Conservation (phyloP, 208 protist genomes). For the Leishmania turanica region DNA sequence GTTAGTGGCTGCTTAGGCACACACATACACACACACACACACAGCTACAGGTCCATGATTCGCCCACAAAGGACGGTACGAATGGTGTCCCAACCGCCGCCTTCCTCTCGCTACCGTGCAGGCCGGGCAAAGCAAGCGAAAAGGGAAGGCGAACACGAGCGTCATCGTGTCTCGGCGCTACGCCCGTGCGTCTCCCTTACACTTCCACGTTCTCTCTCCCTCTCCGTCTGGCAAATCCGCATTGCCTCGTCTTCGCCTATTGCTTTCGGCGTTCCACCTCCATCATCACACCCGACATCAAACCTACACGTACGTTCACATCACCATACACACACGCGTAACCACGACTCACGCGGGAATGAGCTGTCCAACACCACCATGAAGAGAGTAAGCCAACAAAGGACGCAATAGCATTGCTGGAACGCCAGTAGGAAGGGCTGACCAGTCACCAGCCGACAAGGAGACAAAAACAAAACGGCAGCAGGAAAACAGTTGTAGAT, state of each 20-base stretch:
- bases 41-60: not conserved
- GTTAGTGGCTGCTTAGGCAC: not conserved
- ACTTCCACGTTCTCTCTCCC: not conserved
- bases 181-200: not conserved
- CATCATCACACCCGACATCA: not conserved
- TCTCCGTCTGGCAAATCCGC: not conserved
- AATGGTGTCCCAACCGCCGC: not conserved
- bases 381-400: not conserved
- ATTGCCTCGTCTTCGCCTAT: not conserved
- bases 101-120: not conserved
- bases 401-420: not conserved
- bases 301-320: not conserved
- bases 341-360: too few relatives aligned
- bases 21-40: not conserved
- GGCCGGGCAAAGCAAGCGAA: not conserved
- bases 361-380: too few relatives aligned
- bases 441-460: not conserved
- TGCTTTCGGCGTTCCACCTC: not conserved
- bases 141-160: too few relatives aligned
- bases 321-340: not conserved
- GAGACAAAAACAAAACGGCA: not conserved
- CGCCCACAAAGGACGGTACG: not conserved
- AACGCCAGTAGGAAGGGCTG: not conserved
- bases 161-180: not conserved
- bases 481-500: not conserved